Evolutionary conservation across 352 stramenopile species (phyloP).

Genomic region (Phytophthora vignae): DNA sequence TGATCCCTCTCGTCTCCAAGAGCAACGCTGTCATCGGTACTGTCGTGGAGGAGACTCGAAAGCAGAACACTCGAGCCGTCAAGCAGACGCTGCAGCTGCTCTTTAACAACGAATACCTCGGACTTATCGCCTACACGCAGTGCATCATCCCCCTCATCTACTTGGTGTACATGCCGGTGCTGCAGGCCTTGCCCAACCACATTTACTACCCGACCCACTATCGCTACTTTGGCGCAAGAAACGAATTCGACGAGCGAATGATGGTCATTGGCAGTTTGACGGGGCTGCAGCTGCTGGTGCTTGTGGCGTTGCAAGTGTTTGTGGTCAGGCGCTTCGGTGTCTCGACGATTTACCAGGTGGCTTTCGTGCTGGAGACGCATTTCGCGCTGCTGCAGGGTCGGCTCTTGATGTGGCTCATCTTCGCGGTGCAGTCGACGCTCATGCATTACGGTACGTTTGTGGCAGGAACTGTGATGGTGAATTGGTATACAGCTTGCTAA

Average conservation of each 20-base stretch:
- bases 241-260: slow-evolving; percentile 32
- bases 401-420: slow-evolving; percentile 45
- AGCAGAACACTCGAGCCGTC: slow-evolving; percentile 38
- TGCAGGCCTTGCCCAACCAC: slow-evolving; percentile 35
- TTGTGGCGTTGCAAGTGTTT: slow-evolving; percentile 32
- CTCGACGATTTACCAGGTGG: slow-evolving; percentile 50
- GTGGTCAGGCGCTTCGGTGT: slow-evolving; percentile 35
- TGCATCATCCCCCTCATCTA: slow-evolving; percentile 46
- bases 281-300: slow-evolving; percentile 20
- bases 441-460: slow-evolving; percentile 31
- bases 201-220: slow-evolving; percentile 40
- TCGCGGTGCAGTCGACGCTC: slow-evolving; percentile 37
- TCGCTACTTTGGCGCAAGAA: slow-evolving; percentile 20
- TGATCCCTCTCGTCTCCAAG: slow-evolving; percentile 20
- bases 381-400: slow-evolving; percentile 43
- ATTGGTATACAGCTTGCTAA: not conserved
- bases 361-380: slow-evolving; percentile 59
- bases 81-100: slow-evolving; percentile 48
- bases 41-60: slow-evolving; percentile 25
- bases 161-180: slow-evolving; percentile 35
- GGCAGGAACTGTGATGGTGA: not conserved
- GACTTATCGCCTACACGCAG: slow-evolving; percentile 40
- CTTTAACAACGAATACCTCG: slow-evolving; percentile 53
- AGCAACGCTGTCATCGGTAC: slow-evolving; percentile 16
- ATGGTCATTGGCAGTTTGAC: slow-evolving; percentile 28